A percentile compares a stretch with the other conserved stretches of the same genome.
These are phyloP conservation scores for Lepiota venenata DNA, from an alignment of 768 basidiomycete species.

Conservation along the genomic window DNA sequence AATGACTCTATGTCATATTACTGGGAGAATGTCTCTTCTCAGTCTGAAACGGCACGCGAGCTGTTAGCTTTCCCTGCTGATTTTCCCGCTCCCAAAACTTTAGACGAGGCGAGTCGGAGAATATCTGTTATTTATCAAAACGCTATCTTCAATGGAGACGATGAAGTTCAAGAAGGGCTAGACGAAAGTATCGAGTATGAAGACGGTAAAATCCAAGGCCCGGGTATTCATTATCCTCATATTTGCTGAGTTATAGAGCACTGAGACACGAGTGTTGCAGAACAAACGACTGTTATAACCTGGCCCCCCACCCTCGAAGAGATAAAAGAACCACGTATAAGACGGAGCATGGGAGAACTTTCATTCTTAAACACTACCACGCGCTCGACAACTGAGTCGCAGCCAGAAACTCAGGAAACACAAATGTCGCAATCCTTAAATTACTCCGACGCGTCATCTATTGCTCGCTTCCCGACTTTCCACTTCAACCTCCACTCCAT, in stretches of 20 bases:
- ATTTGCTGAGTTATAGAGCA: not conserved
- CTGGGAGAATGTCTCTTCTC: constrained; percentile 21
- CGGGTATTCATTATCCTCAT: not conserved
- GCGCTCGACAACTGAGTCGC: constrained; percentile 16
- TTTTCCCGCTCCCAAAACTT: constrained; percentile 25
- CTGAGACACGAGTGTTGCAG: constrained; percentile 18
- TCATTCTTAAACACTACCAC: constrained; percentile 27
- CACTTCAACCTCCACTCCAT: constrained; percentile 67
- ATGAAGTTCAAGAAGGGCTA: constrained; percentile 31
- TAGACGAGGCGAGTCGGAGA: constrained; percentile 65
- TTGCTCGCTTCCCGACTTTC: constrained; percentile 70
- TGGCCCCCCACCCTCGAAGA: constrained; percentile 51
- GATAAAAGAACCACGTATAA: constrained; percentile 11
- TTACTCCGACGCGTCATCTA: constrained; percentile 68
- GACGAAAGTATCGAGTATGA: constrained; percentile 19
- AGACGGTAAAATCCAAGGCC: constrained; percentile 9
- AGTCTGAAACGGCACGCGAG: constrained; percentile 5
- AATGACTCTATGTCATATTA: constrained; percentile 26
- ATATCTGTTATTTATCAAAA: constrained; percentile 72
- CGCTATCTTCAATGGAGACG: constrained; percentile 52
- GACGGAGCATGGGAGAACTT: constrained; percentile 17
- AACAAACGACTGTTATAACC: constrained; percentile 48
- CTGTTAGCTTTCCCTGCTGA: constrained; percentile 3
- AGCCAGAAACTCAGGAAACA: constrained; percentile 18
- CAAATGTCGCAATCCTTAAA: constrained; percentile 38